phyloP scores from a whole-genome alignment of 306 rosid species.

The Casuarina equisetifolia region DNA sequence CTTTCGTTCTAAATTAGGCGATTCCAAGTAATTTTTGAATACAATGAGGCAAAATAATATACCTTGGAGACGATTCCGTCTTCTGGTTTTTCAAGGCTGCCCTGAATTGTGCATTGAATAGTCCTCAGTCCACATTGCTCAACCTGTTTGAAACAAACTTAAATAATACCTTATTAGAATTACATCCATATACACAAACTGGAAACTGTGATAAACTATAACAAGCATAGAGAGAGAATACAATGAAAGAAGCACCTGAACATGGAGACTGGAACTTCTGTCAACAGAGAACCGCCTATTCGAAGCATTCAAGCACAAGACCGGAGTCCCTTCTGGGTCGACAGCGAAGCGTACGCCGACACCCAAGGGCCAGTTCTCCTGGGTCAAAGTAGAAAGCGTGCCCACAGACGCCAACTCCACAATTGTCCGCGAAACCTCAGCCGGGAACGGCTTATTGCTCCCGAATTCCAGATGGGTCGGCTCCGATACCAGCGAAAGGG shows the following conservation, averaged over 20 bases:
- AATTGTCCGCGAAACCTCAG: slow-evolving; percentile 86
- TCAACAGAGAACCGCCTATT: slow-evolving; percentile 33
- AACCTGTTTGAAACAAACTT: slow-evolving; percentile 46
- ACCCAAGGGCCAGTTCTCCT: slow-evolving; percentile 73
- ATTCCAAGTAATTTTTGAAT: background rate
- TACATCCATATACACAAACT: background rate
- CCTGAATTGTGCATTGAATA: slow-evolving; percentile 85
- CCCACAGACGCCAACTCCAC: slow-evolving; percentile 75
- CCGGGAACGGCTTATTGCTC: slow-evolving; percentile 60
- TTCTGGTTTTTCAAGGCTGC: slow-evolving; percentile 68
- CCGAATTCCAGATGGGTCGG: slow-evolving; percentile 46
- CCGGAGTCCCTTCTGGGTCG: slow-evolving; percentile 71
- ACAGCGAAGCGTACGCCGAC: slow-evolving; percentile 75
- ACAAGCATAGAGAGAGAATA: background rate
- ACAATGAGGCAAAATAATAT: slow-evolving; percentile 21
- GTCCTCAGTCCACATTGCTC: slow-evolving; percentile 75
- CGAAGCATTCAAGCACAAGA: slow-evolving; percentile 52
- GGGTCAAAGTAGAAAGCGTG: slow-evolving; percentile 59
- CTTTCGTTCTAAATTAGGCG: background rate
- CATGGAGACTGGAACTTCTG: slow-evolving; percentile 69
- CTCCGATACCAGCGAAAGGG: slow-evolving; percentile 48
- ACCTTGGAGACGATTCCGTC: slow-evolving; percentile 50
- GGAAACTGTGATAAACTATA: background rate
- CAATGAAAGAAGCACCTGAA: slow-evolving; percentile 52
- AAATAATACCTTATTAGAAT: background rate